Conservation (phyloP, 192 early-diverging fungal species). For the Linnemannia hyalina region DNA sequence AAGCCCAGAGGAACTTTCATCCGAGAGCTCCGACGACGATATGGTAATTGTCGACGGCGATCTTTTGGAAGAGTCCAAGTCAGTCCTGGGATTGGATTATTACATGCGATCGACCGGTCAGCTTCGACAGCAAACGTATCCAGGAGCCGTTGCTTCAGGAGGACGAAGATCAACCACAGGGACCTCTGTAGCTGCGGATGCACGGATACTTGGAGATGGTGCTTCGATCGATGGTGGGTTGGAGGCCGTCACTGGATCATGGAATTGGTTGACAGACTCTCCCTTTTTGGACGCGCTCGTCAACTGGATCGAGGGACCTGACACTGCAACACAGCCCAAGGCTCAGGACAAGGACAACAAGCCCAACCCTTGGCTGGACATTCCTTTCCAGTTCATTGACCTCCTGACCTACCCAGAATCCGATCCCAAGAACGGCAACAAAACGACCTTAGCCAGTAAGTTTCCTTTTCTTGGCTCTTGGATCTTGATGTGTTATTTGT, state of each 20-base stretch:
- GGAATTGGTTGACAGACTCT: constrained; percentile 35
- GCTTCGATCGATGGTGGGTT: neutral
- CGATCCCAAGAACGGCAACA: constrained; percentile 58
- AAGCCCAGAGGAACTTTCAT: constrained; percentile 38
- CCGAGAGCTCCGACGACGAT: constrained; percentile 50
- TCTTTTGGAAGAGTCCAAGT: constrained; percentile 16
- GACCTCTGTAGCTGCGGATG: neutral
- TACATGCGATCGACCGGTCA: neutral
- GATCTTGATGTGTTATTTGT: neutral
- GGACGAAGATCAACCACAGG: constrained; percentile 7
- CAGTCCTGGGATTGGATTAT: constrained; percentile 1
- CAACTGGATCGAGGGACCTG: constrained; percentile 58
- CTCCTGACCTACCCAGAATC: constrained; percentile 65
- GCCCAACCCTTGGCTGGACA: constrained; percentile 58
- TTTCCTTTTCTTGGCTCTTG: neutral
- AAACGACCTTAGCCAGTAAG: constrained; percentile 56
- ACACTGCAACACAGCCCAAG: constrained; percentile 9
- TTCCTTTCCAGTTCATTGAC: constrained; percentile 65
- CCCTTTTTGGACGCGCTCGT: constrained; percentile 52
- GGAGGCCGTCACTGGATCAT: neutral
- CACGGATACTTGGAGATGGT: neutral
- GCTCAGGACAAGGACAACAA: constrained; percentile 40
- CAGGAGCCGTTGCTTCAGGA: constrained; percentile 11
- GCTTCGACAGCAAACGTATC: neutral
- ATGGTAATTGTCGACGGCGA: constrained; percentile 27